Base-by-base conservation (phyloP, 345 rosid species). In the Eutrema japonicum region DNA sequence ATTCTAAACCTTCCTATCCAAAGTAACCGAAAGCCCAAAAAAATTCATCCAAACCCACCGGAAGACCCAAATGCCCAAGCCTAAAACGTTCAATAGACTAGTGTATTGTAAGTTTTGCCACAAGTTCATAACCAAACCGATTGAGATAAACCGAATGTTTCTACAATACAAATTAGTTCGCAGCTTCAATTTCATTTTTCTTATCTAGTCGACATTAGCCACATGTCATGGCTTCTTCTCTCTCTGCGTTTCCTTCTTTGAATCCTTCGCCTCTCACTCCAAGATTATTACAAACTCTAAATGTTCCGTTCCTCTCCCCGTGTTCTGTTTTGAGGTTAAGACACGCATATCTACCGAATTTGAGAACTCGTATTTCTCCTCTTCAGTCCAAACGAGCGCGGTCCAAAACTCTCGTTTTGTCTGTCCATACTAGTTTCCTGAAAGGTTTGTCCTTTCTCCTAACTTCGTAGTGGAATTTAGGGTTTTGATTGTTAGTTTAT, bases 371-470 rank as follows among this genome's bases (percentile, higher is more conserved):
- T 54, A 11, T 56, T 35, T 29, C 47, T 40, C 64, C 74, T 40
- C 71, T 67, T 68, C 38, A 27, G 49, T 29, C 66, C 4, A 71
- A 49, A 43, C 83, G 78, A 70, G 51, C 71, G 27, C 64, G 83
- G 30, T 64, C 79, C 18, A 56, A 27, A 56, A 77, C 77, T 8
- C 48, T 67, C 8, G 81, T 84, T 74, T 61, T 41, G 29, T 86
- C 89, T 61, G 83, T 76, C 3, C 88, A 84, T 45, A 79, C 86
- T 64, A 76, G 53, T 71, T 76, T 89, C 73, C 64, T 89, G 5
- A 85, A 76, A 84, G 87, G 94, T 86, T 57, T 69, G 62, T 43
- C 37, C 50, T 67, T 59, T 43, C 32, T 3, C 29, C 27, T 53
- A 29, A 6, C 4, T 6, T 12, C 38, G 16, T 29, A 43, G 22